These are phyloP conservation scores for Nemophila menziesii DNA, from an alignment of 257 asterid genomes.

Conservation along the genomic window DNA sequence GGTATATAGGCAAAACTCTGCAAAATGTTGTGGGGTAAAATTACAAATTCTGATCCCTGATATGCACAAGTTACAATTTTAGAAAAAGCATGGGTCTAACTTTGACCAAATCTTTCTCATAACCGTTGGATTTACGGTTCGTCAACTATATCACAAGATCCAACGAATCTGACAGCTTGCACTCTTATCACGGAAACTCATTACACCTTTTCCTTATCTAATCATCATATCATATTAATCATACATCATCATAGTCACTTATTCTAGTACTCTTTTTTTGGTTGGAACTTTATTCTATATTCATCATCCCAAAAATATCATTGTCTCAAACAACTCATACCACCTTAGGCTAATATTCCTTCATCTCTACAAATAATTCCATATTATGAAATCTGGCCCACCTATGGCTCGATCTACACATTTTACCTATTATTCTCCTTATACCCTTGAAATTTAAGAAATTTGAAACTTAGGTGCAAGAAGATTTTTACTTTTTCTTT, in stretches of 20 bases:
- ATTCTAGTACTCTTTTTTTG: too few species aligned
- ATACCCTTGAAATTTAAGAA: background rate
- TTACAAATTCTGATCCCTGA: background rate
- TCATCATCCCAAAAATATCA: background rate
- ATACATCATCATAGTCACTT: constrained; percentile 3
- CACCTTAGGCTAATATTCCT: constrained; percentile 11
- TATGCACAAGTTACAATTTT: background rate
- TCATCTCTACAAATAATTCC: constrained; percentile 4
- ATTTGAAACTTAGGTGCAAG: background rate
- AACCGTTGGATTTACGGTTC: background rate
- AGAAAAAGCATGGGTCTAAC: background rate
- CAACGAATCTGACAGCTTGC: constrained; percentile 21
- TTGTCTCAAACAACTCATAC: background rate
- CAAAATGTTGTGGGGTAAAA: background rate
- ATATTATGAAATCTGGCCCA: constrained; percentile 12
- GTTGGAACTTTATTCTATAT: background rate
- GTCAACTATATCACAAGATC: background rate
- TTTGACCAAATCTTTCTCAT: background rate
- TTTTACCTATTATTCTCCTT: constrained; percentile 3
- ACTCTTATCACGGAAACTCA: constrained; percentile 31
- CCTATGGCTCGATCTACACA: constrained; percentile 5
- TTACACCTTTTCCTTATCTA: constrained; percentile 1
- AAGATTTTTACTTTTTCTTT: too few species aligned
- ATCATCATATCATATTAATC: constrained; percentile 9
- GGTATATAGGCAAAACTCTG: too few species aligned